phyloP scores from a whole-genome alignment of 345 rosid genomes.

The Euphorbia lathyris region DNA sequence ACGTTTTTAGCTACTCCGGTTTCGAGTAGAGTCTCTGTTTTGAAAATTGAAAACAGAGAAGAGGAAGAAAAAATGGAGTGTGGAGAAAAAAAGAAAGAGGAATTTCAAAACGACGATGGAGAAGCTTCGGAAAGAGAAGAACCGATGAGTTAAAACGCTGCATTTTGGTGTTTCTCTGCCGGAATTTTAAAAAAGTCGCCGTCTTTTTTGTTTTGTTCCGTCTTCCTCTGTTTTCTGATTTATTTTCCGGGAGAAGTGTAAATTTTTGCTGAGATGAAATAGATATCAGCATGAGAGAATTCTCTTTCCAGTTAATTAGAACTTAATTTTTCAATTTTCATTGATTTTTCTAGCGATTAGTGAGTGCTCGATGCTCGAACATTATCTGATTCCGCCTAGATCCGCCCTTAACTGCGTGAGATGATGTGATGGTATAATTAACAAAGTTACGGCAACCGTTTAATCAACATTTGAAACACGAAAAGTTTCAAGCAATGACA shows the following conservation, averaged over 20 bases:
- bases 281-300: slow-evolving; percentile 4
- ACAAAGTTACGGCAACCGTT: too few relatives aligned
- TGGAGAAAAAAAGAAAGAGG: slow-evolving; percentile 41
- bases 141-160: slow-evolving; percentile 19
- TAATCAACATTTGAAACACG: too few relatives aligned
- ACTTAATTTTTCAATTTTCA: not conserved
- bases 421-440: too few relatives aligned
- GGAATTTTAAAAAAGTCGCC: not conserved
- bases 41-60: slow-evolving; percentile 28
- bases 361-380: too few relatives aligned
- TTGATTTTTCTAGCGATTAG: too few relatives aligned
- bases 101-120: slow-evolving; percentile 8
- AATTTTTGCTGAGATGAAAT: slow-evolving; percentile 35
- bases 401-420: too few relatives aligned
- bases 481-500: too few relatives aligned
- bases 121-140: slow-evolving; percentile 9
- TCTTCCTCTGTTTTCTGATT: not conserved
- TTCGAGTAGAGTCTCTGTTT: slow-evolving; percentile 29
- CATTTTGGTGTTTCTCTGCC: not conserved
- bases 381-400: too few relatives aligned
- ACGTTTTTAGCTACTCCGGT: slow-evolving; percentile 33
- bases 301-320: slow-evolving; percentile 7
- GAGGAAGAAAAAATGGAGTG: slow-evolving; percentile 18
- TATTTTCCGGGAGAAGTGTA: slow-evolving; percentile 35
- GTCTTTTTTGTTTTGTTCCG: not conserved